Base-by-base conservation (phyloP, 2,329 filamentous ascomycete species). In the Fusarium virguliforme region DNA sequence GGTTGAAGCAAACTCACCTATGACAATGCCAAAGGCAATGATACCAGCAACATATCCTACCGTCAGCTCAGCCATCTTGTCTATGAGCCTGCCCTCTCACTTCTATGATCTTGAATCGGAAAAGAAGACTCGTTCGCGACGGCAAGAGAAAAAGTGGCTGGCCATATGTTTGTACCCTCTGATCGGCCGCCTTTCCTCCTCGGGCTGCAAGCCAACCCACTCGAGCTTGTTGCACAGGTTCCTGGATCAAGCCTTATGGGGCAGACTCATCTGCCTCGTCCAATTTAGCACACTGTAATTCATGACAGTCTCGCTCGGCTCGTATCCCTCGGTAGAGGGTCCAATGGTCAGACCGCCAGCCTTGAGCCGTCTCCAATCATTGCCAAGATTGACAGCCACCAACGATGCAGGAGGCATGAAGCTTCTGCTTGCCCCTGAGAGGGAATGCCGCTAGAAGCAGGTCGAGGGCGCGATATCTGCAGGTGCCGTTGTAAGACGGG, bases 1-100 rank as follows among this genome's bases (percentile, higher is more conserved):
- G 18, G 22, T 37, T 13, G 18, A 13, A n/a, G 4, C 15, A 40
- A 50, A 54, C 73, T 51, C 67, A 76, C 73, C 72, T 32, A 66
- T 46, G 18, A 75, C 68, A 13, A 75, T 63, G 40, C 60, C 65
- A 41, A 71, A 67, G 43, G 73, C 74, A 51, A 76, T 76, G 12
- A 76, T 64, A 65, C 74, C 72, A 28, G 74, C 74, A 37, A 74
- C 68, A 34, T 74, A 71, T 41, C 74, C 74, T 15, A 71, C 66
- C 1, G 74, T 74, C 15, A 75, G 35, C 30, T 74, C 68, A 38
- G 54, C 38, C 71, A 74, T 74, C 13, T 48, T 61, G 57, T 38
- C 40, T 30, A 34, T 40, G 18, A 6, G 51, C 48, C 37, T n/a
- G 22, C n/a, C 24, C 24, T 13, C 7, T 12, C n/a, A 15, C 18